Percentiles rank a stretch among this genome's conserved stretches.
These are phyloP conservation scores for Melaleuca quinquenervia DNA, from an alignment of 345 rosid genomes.

Conservation along the genomic window DNA sequence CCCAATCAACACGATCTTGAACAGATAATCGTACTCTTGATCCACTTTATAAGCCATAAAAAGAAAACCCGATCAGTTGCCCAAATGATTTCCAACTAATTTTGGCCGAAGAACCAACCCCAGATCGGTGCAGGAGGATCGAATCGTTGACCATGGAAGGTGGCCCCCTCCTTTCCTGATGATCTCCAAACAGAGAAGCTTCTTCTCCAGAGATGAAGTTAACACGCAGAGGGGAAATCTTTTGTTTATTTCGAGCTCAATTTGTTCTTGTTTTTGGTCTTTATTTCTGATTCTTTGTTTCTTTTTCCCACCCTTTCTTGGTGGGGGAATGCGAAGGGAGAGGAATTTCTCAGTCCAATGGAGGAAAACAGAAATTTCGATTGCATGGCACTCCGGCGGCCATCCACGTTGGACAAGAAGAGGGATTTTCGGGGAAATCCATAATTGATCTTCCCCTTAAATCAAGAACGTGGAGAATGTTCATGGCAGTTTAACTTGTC, in stretches of 20 bases:
- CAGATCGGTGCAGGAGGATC: not conserved
- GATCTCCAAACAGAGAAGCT: not conserved
- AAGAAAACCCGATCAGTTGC: no score
- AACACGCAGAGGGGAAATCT: not conserved
- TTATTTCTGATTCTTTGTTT: not conserved
- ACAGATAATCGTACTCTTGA: constrained; percentile 54
- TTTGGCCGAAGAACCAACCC: no score
- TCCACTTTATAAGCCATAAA: constrained; percentile 57
- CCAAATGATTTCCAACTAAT: no score
- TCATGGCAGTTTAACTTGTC: not conserved
- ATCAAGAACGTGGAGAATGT: not conserved
- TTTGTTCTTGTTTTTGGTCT: not conserved
- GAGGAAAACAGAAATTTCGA: not conserved
- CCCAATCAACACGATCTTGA: constrained; percentile 58
- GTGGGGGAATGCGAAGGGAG: not conserved
- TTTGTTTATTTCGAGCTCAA: not conserved
- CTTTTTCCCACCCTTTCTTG: not conserved
- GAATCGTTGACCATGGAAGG: not conserved
- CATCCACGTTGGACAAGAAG: not conserved
- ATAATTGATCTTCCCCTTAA: not conserved
- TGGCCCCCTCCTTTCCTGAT: not conserved
- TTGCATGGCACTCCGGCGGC: not conserved
- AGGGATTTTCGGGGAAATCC: not conserved
- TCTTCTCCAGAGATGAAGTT: not conserved
- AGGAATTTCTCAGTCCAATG: not conserved